Conservation (phyloP, 148 eudicot genomes). For the Beta vulgaris region DNA sequence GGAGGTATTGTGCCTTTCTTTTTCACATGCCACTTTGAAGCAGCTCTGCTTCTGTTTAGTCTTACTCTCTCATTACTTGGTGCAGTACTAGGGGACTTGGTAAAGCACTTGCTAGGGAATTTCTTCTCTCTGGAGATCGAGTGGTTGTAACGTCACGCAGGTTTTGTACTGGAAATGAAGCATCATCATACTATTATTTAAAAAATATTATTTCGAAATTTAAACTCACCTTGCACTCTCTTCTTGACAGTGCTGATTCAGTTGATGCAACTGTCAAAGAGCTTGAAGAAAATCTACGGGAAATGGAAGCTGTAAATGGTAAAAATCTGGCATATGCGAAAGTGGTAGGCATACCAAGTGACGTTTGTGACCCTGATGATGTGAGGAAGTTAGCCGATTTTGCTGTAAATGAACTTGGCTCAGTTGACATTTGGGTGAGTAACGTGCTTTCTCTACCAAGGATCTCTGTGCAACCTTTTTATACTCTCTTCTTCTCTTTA, state of each 20-base stretch:
- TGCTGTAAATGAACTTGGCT: conserved; percentile 73
- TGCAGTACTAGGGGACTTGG: conserved; percentile 98
- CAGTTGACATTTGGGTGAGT: conserved; percentile 94
- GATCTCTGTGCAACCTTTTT: not conserved
- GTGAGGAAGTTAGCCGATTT: conserved; percentile 67
- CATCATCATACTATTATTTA: conserved; percentile 3
- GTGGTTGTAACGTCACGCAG: conserved; percentile 94
- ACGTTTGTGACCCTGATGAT: conserved; percentile 83
- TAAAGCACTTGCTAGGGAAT: conserved; percentile 97
- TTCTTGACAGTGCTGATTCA: conserved; percentile 64
- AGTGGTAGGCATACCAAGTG: conserved; percentile 86
- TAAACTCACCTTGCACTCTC: conserved; percentile 24
- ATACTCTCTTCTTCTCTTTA: not conserved
- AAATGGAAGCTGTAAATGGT: conserved; percentile 43
- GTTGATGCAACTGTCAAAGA: conserved; percentile 80
- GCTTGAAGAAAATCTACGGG: conserved; percentile 74
- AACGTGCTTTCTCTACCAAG: conserved; percentile 1
- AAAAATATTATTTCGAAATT: no score
- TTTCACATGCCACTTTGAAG: not conserved
- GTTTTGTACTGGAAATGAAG: conserved; percentile 35
- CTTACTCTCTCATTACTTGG: conserved; percentile 21
- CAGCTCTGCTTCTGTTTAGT: not conserved
- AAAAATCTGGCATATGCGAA: conserved; percentile 58
- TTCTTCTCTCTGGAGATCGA: conserved; percentile 93
- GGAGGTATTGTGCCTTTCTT: conserved; percentile 59